A percentile compares a stretch with the other conserved stretches of the same genome.
Conservation (phyloP, 148 eudicot species). For the Fagopyrum esculentum region DNA sequence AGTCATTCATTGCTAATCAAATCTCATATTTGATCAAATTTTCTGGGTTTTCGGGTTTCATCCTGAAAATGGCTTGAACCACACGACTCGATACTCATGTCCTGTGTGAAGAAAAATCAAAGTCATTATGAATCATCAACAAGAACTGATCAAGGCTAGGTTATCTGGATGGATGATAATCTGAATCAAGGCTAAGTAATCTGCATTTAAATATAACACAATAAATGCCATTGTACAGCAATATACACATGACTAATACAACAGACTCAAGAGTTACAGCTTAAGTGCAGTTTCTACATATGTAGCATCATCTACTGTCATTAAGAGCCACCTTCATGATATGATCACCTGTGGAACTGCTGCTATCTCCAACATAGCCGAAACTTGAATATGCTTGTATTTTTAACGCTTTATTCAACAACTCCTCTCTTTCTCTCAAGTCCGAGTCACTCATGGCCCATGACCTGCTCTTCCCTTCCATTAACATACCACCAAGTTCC, state of each 20-base stretch:
- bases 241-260: too few relatives aligned
- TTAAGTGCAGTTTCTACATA: neutral
- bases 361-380: neutral
- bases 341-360: neutral
- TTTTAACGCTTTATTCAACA: conserved; percentile 1
- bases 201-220: too few relatives aligned
- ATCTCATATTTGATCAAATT: neutral
- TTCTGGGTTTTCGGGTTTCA: neutral
- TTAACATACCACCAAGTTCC: neutral
- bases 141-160: too few relatives aligned
- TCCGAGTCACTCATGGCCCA: neutral
- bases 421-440: neutral
- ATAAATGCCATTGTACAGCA: too few relatives aligned
- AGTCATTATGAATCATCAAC: too few relatives aligned
- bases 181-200: too few relatives aligned
- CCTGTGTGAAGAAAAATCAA: too few relatives aligned
- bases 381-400: neutral
- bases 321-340: neutral
- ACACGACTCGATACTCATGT: too few relatives aligned
- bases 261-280: too few relatives aligned
- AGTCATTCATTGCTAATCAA: conserved; percentile 6
- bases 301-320: neutral
- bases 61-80: too few relatives aligned
- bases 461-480: neutral
- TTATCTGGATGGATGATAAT: too few relatives aligned